Evolutionary conservation across 345 rosid genomes (phyloP).

Genomic region (Heritiera fomes): DNA sequence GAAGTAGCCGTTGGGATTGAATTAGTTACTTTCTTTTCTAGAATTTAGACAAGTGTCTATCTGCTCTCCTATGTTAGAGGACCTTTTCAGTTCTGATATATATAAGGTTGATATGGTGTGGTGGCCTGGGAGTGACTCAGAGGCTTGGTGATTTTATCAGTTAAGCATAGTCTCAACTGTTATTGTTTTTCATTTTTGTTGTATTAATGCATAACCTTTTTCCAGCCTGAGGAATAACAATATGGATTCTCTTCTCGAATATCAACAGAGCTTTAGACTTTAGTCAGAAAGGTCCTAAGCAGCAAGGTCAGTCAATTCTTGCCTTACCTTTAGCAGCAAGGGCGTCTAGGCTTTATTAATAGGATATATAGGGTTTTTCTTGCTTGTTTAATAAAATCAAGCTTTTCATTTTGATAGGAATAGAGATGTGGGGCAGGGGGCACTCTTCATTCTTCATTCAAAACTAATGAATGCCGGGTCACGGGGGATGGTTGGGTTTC

Average conservation of each 20-base stretch:
- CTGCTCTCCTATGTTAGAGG: neutral
- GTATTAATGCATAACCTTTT: neutral
- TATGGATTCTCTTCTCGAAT: neutral
- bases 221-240: neutral
- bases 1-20: neutral
- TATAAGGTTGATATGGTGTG: neutral
- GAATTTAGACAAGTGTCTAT: neutral
- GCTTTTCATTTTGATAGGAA: too few species aligned
- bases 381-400: too few species aligned
- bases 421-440: too few species aligned
- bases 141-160: neutral
- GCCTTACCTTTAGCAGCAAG: too few species aligned
- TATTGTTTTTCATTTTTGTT: neutral
- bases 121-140: neutral
- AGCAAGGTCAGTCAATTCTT: too few species aligned
- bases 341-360: too few species aligned
- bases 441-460: too few species aligned
- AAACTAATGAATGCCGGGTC: too few species aligned
- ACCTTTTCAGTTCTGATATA: neutral
- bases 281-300: too few species aligned
- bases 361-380: too few species aligned
- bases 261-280: neutral
- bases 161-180: neutral
- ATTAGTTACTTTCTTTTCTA: neutral
- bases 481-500: too few species aligned